Evolutionary conservation across 257 asterid genomes (phyloP).

Genomic region (Anisodus tanguticus): DNA sequence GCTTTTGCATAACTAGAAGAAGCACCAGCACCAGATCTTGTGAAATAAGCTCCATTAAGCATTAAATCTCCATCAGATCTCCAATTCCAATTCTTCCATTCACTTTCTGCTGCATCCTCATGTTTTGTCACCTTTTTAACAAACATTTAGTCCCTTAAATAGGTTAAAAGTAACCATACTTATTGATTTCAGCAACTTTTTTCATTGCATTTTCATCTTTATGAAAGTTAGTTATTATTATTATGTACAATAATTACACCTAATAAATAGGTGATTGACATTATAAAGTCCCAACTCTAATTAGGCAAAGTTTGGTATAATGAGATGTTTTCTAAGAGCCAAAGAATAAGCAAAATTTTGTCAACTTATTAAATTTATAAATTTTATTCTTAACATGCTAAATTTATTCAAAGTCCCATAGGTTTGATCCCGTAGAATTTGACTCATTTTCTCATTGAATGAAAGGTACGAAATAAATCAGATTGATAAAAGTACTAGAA

Average conservation of each 20-base stretch:
- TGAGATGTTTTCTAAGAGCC: too few relatives aligned
- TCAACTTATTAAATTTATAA: neutral
- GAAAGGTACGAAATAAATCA: neutral
- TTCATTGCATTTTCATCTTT: neutral
- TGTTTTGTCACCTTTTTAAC: constrained; percentile 66
- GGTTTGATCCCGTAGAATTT: too few relatives aligned
- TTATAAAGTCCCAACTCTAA: neutral
- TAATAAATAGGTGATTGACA: neutral
- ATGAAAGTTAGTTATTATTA: neutral
- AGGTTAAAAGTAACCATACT: neutral
- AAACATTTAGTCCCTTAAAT: neutral
- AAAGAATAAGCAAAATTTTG: neutral
- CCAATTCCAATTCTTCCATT: constrained; percentile 90
- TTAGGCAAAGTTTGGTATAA: neutral
- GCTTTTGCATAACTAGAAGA: constrained; percentile 90
- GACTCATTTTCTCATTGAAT: too few relatives aligned
- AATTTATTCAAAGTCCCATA: neutral
- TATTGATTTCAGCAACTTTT: neutral
- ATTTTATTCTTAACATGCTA: neutral
- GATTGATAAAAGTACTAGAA: neutral
- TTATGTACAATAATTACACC: neutral
- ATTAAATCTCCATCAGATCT: constrained; percentile 81
- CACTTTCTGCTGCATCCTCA: constrained; percentile 64
- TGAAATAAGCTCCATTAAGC: constrained; percentile 87
- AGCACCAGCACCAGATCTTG: constrained; percentile 72